A percentile compares a stretch with the other conserved stretches of the same genome.
Evolutionary conservation across 768 basidiomycete species (phyloP).

Genomic region (Tricholoma hemisulphureum): DNA sequence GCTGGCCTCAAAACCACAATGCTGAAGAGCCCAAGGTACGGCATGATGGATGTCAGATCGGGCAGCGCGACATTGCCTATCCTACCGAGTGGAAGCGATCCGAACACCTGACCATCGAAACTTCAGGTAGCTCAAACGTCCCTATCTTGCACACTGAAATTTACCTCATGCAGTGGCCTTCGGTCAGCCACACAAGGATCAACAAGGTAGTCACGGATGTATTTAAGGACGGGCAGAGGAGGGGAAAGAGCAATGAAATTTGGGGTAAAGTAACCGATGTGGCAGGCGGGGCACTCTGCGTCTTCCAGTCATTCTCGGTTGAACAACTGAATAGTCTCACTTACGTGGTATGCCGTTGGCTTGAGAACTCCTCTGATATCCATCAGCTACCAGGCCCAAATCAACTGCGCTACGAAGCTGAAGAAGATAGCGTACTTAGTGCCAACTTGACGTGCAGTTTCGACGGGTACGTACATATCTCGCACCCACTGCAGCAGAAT

Average conservation of each 20-base stretch:
- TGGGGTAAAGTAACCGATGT: too few relatives aligned
- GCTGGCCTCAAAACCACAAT: conserved; percentile 9
- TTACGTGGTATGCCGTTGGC: conserved; percentile 11
- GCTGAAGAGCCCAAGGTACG: conserved; percentile 8
- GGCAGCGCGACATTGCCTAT: conserved; percentile 6
- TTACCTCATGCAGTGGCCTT: conserved; percentile 11
- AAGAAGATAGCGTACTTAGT: background rate
- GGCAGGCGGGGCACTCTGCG: too few relatives aligned
- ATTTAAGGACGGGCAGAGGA: too few relatives aligned
- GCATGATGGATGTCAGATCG: conserved; percentile 8
- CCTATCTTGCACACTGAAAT: background rate
- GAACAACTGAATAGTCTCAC: conserved; percentile 2
- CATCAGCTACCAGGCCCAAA: background rate
- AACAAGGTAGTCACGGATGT: too few relatives aligned
- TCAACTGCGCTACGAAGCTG: conserved; percentile 5
- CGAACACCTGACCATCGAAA: conserved; percentile 7
- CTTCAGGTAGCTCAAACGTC: background rate
- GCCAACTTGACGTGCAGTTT: conserved; percentile 1
- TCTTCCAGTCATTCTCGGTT: background rate
- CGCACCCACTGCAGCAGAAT: background rate
- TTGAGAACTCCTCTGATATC: conserved; percentile 1
- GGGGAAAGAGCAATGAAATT: too few relatives aligned
- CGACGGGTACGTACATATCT: background rate
- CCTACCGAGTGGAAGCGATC: conserved; percentile 1
- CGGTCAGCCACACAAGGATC: conserved; percentile 3